Percentiles rank a stretch among this genome's conserved stretches.
Evolutionary conservation across 306 rosid genomes (phyloP).

Genomic region (Fagus sylvatica): DNA sequence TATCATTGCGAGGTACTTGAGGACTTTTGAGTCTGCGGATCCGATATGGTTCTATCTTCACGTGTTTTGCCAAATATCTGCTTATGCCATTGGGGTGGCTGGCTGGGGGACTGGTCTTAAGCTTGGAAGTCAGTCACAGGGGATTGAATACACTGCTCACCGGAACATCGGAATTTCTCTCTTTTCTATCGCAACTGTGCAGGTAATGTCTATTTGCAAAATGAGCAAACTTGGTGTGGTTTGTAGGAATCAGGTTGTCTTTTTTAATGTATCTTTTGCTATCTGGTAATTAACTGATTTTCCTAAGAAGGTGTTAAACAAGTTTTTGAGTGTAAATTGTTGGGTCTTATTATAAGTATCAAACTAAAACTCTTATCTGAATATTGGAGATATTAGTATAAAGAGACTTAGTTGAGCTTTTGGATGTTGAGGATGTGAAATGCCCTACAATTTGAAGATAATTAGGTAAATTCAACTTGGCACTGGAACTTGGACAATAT

Average conservation of each 20-base stretch:
- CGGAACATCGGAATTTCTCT: constrained; percentile 79
- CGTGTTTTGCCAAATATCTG: constrained; percentile 60
- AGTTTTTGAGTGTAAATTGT: not conserved
- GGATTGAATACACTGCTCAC: constrained; percentile 31
- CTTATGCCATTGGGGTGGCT: constrained; percentile 79
- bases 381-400: not conserved
- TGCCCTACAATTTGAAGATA: not conserved
- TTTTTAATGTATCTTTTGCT: not conserved
- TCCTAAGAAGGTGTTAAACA: not conserved
- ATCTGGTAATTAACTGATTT: not conserved
- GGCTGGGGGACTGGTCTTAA: constrained; percentile 91
- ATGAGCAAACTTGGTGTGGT: not conserved
- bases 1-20: constrained; percentile 76
- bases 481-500: not conserved
- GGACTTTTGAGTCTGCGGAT: constrained; percentile 68
- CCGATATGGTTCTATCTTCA: constrained; percentile 96
- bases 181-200: constrained; percentile 71
- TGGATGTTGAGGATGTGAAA: not conserved
- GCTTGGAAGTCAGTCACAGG: constrained; percentile 73
- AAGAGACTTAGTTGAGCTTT: not conserved
- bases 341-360: not conserved
- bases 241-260: not conserved
- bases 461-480: not conserved
- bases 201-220: constrained; percentile 39
- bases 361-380: not conserved